These are phyloP conservation scores for Coemansia brasiliensis DNA, from an alignment of 192 early-diverging fungal genomes.

Conservation along the genomic window DNA sequence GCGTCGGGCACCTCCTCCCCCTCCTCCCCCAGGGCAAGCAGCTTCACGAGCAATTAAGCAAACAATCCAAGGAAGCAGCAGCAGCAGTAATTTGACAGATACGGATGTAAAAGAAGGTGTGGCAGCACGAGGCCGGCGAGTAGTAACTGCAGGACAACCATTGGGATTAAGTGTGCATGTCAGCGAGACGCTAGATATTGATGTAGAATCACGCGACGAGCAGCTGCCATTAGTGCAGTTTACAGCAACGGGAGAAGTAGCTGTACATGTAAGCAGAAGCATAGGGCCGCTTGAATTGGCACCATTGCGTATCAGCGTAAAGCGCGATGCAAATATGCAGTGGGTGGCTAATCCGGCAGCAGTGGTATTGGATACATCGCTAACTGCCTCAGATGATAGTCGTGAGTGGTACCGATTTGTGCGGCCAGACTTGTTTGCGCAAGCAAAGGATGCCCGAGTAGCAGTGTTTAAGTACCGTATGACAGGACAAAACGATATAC, in stretches of 20 bases:
- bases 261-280: constrained; percentile 20
- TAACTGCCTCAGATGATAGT: constrained; percentile 20
- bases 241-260: constrained; percentile 36
- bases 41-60: constrained; percentile 14
- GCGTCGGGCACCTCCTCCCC: constrained; percentile 48
- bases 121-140: not conserved
- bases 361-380: constrained; percentile 36
- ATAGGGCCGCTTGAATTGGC: constrained; percentile 49
- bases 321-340: constrained; percentile 19
- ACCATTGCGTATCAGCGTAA: constrained; percentile 41
- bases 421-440: constrained; percentile 49
- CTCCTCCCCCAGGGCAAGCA: constrained; percentile 18
- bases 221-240: not conserved
- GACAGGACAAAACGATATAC: not conserved
- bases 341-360: constrained; percentile 47
- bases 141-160: constrained; percentile 11
- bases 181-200: constrained; percentile 38
- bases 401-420: constrained; percentile 53
- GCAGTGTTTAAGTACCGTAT: constrained; percentile 47
- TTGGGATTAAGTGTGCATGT: constrained; percentile 32
- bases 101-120: too few species aligned
- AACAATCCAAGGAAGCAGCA: constrained; percentile 8
- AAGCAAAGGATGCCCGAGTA: constrained; percentile 19
- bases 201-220: not conserved
- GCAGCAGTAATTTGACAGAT: not conserved